Conservation (phyloP, 495 filamentous ascomycete species). For the Mycothermus thermophilus region DNA sequence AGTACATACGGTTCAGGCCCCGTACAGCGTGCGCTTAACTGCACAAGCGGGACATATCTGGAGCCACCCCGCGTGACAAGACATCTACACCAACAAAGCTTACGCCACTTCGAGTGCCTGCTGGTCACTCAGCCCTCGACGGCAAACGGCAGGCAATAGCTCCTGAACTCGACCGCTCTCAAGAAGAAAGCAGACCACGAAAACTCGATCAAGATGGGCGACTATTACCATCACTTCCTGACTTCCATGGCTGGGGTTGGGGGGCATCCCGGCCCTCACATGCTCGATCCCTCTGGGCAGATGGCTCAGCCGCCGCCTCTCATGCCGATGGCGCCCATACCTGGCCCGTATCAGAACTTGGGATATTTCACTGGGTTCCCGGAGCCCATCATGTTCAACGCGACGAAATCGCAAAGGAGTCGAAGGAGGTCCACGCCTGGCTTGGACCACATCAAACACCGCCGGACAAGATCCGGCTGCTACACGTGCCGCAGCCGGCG, state of each 20-base stretch:
- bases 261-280: conserved; percentile 20
- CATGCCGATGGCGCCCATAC: conserved; percentile 20
- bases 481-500: conserved; percentile 82
- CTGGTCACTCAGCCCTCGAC: too few species aligned
- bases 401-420: conserved; percentile 40
- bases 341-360: conserved; percentile 29
- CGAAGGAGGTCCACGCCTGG: conserved; percentile 44
- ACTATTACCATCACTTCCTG: conserved; percentile 35
- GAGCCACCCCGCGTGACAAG: background rate
- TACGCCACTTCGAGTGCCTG: too few species aligned
- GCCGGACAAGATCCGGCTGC: conserved; percentile 85
- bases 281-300: conserved; percentile 23
- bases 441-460: conserved; percentile 77
- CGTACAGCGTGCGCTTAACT: background rate
- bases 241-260: conserved; percentile 32
- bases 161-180: too few species aligned
- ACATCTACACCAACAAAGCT: too few species aligned
- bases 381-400: conserved; percentile 34
- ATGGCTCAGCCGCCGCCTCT: conserved; percentile 21
- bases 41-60: background rate
- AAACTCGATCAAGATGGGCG: conserved; percentile 32
- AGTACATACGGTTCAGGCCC: too few species aligned
- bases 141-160: too few species aligned
- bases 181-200: background rate
- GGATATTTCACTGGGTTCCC: conserved; percentile 34